Percentiles rank a stretch among this genome's conserved stretches.
phyloP scores from a whole-genome alignment of 73 alveolate species.

The Paramecium bursaria region DNA sequence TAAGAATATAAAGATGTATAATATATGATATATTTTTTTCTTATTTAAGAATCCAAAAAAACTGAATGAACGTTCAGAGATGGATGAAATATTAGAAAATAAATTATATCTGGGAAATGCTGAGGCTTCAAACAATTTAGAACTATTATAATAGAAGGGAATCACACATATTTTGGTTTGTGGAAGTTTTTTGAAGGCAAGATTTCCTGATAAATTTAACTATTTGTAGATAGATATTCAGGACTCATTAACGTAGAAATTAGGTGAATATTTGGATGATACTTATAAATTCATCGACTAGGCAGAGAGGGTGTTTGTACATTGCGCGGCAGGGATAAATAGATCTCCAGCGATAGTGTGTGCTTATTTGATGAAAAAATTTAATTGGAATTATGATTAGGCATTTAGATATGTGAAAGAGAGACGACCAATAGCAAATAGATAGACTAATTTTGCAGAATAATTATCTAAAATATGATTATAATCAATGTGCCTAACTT shows the following conservation, averaged over 20 bases:
- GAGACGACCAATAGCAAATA: not conserved
- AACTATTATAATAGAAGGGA: not conserved
- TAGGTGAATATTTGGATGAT: conserved; percentile 55
- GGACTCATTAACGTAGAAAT: conserved; percentile 46
- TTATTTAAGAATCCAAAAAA: not conserved
- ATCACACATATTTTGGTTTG: conserved; percentile 45
- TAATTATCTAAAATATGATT: conserved; percentile 18
- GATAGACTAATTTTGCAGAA: conserved; percentile 15
- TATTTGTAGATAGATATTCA: not conserved
- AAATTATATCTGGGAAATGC: conserved; percentile 34
- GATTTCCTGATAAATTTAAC: not conserved
- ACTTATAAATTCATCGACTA: conserved; percentile 19
- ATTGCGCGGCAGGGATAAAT: conserved; percentile 62
- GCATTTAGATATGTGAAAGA: conserved; percentile 18
- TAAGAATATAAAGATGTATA: no score
- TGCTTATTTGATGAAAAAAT: conserved; percentile 46
- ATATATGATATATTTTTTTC: no score
- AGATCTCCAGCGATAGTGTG: no score
- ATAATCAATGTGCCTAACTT: conserved; percentile 35
- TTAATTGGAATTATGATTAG: conserved; percentile 45
- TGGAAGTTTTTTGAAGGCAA: conserved; percentile 23
- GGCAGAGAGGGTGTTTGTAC: conserved; percentile 15
- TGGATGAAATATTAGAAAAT: not conserved
- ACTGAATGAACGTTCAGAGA: conserved; percentile 12
- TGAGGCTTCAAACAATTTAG: conserved; percentile 20